Base-by-base conservation (phyloP, 306 rosid genomes). In the Alnus glutinosa region DNA sequence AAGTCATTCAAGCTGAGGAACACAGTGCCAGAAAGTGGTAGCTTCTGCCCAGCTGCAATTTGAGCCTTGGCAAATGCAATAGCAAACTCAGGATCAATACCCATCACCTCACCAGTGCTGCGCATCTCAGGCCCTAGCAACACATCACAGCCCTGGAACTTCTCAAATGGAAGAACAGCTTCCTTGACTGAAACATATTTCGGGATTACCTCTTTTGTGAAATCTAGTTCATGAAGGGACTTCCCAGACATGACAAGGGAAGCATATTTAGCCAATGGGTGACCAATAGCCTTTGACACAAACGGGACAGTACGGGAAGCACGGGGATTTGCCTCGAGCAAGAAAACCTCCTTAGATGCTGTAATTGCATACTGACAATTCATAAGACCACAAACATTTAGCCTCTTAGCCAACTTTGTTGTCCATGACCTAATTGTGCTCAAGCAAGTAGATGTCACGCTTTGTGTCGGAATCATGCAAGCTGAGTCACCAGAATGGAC, bases 71-170 rank as follows among this genome's bases (percentile, higher is more conserved):
- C 99, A 80, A 96, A 96, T 79, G 99, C 99, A 75, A 83, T 79
- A 75, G 92, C 86, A 76, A 91, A 96, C 61, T 78, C 70, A 51
- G 69, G 87, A 82, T 96, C 99, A 78, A 93, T 88, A 71, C 99
- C 99, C 98, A 93, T 96, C 71, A 96, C 99, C 92, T 96, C 99
- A 55, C 98, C 98, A 2, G 99, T 96, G 87, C 99, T 96, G 44
- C 98, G 92, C 99, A 96, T 96, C 91, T 96, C 99, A 52, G 98
- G 99, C 76, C 99, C 97, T 37, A 96, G 84, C 83, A 93, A 84
- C 69, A 96, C 91, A 52, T 93, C 98, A 32, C 96, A 90, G 55
- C 99, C 99, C 32, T 87, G 96, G 84, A 96, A 96, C 88, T 96
- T 96, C 57, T 91, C 93, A 57, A 96, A 93, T 5, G 99, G 99